Base-by-base conservation (phyloP, 2,329 filamentous ascomycete species). In the Pseudopyricularia javanii region DNA sequence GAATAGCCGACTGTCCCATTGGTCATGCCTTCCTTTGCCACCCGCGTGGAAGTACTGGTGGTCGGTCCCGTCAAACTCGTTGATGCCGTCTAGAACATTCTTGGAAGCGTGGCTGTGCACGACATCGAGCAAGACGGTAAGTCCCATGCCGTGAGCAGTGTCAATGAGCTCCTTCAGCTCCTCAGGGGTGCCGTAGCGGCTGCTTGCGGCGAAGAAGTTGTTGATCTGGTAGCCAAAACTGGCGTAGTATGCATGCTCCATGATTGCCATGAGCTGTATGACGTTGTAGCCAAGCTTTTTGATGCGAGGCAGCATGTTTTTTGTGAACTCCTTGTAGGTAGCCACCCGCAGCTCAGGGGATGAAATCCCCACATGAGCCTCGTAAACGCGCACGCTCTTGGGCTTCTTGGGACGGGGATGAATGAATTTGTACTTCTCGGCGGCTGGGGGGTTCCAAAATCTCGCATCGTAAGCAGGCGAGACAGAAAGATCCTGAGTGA, bases 191-290 rank as follows among this genome's bases (percentile, higher is more conserved):
- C 93, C 93, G 64, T 95, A 98, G 57, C 93, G 84, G 68, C 91
- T 97, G 69, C 91, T 96, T 12, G 91, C 91, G 28, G 93, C 93
- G 62, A 97, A 98, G 75, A 98, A 98, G 69, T 87, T 96, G 74
- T 97, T 98, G 71, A 98, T 82, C 69, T 98, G 93, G 68, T 98
- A 98, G 48, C 93, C 93, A 62, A 98, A 98, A 64, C 91, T 97
- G 62, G 93, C 93, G 67, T 98, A 98, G 75, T 98, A 98, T 50
- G 93, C 93, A 70, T 98, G 93, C 66, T 98, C 93, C 91, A 98
- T 98, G 64, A 98, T 78, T 47, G 93, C 93, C 93, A 98, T 98
- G 58, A 98, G 76, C 67, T 98, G 93, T 60, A 98, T 97, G 53
- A 91, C 87, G 65, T 98, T 97, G 74, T 98, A 98, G 40, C 91